Evolutionary conservation across 768 basidiomycete species (phyloP).

Genomic region (Termitomyces bulborhizus): DNA sequence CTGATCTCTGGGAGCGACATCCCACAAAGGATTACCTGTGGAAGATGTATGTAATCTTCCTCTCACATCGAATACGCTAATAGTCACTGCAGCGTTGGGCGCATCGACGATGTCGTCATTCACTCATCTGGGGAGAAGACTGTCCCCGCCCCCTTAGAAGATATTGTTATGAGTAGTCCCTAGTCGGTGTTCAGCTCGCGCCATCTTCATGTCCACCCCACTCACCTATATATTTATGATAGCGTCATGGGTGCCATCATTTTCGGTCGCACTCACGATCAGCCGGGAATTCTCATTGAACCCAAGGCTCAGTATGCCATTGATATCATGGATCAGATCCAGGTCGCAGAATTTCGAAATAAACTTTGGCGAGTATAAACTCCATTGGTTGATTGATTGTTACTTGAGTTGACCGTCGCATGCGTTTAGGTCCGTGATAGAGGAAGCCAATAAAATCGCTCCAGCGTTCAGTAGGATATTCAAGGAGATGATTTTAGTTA

Average conservation of each 20-base stretch:
- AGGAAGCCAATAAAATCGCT: constrained; percentile 33
- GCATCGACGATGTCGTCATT: constrained; percentile 33
- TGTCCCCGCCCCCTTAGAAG: constrained; percentile 28
- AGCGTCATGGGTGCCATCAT: constrained; percentile 23
- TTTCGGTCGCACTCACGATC: constrained; percentile 29
- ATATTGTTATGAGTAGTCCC: constrained; percentile 15
- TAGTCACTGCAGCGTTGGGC: constrained; percentile 24
- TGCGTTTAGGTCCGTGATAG: constrained; percentile 27
- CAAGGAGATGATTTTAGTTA: constrained; percentile 46
- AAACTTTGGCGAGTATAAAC: constrained; percentile 21
- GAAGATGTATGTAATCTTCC: constrained; percentile 21
- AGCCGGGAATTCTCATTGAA: constrained; percentile 22
- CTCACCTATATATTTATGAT: neutral
- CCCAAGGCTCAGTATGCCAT: constrained; percentile 13
- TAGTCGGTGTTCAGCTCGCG: constrained; percentile 8
- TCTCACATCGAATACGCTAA: neutral
- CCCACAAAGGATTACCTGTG: constrained; percentile 30
- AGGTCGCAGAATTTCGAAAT: constrained; percentile 23
- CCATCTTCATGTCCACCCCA: neutral
- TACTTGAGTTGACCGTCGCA: neutral
- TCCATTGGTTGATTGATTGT: neutral
- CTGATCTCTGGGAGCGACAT: constrained; percentile 30
- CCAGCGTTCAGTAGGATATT: constrained; percentile 39
- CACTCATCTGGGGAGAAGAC: constrained; percentile 32
- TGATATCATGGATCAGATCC: constrained; percentile 13